These are phyloP conservation scores for Mallotus repandus DNA, from an alignment of 441 rosid species.

Conservation along the genomic window DNA sequence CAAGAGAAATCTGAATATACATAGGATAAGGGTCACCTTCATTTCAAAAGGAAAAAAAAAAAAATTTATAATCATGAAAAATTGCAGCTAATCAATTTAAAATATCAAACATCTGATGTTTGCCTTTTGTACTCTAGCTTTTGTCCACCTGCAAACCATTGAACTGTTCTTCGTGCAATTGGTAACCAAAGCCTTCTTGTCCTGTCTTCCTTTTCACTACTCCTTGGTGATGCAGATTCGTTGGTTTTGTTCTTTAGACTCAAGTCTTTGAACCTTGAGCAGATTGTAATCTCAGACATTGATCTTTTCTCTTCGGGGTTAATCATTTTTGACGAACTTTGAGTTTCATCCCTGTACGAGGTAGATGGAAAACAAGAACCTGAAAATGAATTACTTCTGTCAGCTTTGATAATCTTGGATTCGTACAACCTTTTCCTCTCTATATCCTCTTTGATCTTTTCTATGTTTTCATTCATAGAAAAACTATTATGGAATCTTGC, in stretches of 20 bases:
- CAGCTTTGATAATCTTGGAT: slow-evolving; percentile 19
- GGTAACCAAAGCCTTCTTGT: slow-evolving; percentile 45
- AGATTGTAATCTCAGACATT: slow-evolving; percentile 42
- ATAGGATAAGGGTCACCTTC: neutral
- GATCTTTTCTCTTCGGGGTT: slow-evolving; percentile 35
- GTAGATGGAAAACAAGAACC: slow-evolving; percentile 12
- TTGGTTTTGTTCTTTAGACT: slow-evolving; percentile 13
- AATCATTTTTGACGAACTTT: slow-evolving; percentile 22
- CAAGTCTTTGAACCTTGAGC: slow-evolving; percentile 35
- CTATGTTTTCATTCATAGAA: slow-evolving; percentile 15
- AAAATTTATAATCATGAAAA: neutral
- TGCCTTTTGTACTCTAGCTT: slow-evolving; percentile 16
- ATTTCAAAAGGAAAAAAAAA: neutral
- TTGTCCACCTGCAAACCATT: slow-evolving; percentile 40
- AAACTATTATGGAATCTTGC: slow-evolving; percentile 6
- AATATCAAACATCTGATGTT: slow-evolving; percentile 19
- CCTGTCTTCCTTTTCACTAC: slow-evolving; percentile 32
- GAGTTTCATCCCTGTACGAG: neutral
- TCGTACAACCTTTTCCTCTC: slow-evolving; percentile 29
- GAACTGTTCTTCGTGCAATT: slow-evolving; percentile 46
- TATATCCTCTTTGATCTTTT: slow-evolving; percentile 35
- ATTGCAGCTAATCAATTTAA: neutral
- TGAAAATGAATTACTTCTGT: slow-evolving; percentile 21
- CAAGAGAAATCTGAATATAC: neutral
- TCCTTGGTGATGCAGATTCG: slow-evolving; percentile 16